phyloP scores from a whole-genome alignment of 2,329 filamentous ascomycete species.

The Venturia nashicola region DNA sequence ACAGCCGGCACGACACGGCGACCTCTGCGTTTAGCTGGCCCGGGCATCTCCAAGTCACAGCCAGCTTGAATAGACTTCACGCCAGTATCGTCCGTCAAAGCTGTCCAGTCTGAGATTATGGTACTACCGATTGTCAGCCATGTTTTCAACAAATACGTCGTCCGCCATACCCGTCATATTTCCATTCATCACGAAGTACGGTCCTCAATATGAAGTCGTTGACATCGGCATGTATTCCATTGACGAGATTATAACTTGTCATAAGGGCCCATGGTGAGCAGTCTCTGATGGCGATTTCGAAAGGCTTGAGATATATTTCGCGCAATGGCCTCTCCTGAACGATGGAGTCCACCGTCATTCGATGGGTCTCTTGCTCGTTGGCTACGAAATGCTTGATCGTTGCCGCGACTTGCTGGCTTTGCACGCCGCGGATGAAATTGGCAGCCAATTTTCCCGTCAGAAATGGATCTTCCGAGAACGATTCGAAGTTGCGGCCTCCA shows the following conservation, averaged over 20 bases:
- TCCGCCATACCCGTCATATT: constrained; percentile 21
- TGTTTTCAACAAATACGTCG: background rate
- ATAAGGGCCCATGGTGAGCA: constrained; percentile 57
- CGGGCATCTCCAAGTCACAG: constrained; percentile 29
- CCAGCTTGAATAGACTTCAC: constrained; percentile 24
- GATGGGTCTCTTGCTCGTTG: constrained; percentile 62
- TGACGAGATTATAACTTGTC: constrained; percentile 56
- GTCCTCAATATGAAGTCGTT: constrained; percentile 29
- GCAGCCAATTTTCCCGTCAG: constrained; percentile 63
- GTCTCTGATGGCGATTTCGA: constrained; percentile 59
- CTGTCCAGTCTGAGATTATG: constrained; percentile 31
- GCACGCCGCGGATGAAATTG: constrained; percentile 59
- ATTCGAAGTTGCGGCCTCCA: constrained; percentile 78
- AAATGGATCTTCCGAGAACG: constrained; percentile 71
- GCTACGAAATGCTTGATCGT: constrained; percentile 69
- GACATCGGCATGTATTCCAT: constrained; percentile 38
- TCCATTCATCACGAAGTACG: constrained; percentile 28
- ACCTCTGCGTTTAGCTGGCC: constrained; percentile 27
- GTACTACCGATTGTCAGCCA: constrained; percentile 16
- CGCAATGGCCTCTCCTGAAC: constrained; percentile 53
- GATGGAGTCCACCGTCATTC: constrained; percentile 51
- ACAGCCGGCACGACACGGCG: constrained; percentile 23
- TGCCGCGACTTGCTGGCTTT: constrained; percentile 61
- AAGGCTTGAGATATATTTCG: constrained; percentile 62
- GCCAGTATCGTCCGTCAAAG: constrained; percentile 24